Evolutionary conservation across 2,329 filamentous ascomycete genomes (phyloP), one percentile per base, ranked within the genome.

Genomic region (Neonectria magnoliae): DNA sequence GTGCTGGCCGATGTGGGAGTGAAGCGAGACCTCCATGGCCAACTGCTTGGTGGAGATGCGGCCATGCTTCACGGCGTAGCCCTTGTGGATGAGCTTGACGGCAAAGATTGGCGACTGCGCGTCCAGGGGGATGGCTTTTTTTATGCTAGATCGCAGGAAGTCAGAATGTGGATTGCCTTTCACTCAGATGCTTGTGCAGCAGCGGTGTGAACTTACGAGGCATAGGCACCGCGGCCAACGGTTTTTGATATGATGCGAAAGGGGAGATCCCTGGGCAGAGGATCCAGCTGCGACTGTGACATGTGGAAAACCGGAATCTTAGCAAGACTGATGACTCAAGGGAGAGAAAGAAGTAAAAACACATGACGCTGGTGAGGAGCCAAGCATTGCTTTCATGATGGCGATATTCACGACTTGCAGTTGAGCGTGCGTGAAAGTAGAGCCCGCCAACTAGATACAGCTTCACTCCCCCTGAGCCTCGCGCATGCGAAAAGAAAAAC

Each of bases 31-130:
- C 81, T 99, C 96, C 87, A 97, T 93, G 73, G 90, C 88, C 68
- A 99, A 89, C 81, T 99, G 96, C 76, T 97, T 95, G 36, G 91
- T 87, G 31, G 92, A 93, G 71, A 99, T 90, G 66, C 93, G 92
- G 76, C 96, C 96, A 85, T 95, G 90, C 73, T 91, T 92, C 73
- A 93, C 88, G 62, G 96, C 97, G 80, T 98, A 97, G 69, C 92
- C 91, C 82, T 99, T 99, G 83, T 99, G 95, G 77, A 99, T 98
- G 81, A 99, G 93, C 80, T 99, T 99, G 80, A 99, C 93, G 14
- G 97, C 96, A 78, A 99, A 98, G 63, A 99, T 84, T 31, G 95
- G 95, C 27, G 83, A 86, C 27, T 87, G 81, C 1, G 85, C 80
- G 69, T 91, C 86, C 25, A 91, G 82, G 8, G 95, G 95, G 51